Conservation (phyloP, 305 asterid species). For the Solanum hybrid region DNA sequence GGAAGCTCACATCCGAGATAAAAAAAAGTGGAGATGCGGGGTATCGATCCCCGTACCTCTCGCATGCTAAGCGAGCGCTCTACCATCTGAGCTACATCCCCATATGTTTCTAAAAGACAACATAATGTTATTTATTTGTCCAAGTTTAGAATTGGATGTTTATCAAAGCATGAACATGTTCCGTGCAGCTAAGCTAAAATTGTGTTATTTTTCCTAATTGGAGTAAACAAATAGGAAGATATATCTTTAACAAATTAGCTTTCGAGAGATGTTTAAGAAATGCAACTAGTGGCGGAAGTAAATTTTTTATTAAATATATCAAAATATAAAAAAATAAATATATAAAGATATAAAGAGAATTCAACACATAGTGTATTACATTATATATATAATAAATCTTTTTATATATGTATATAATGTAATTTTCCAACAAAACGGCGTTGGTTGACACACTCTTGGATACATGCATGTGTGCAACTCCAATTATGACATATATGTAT, state of each 20-base stretch:
- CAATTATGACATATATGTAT: no score
- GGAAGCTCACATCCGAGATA: no score
- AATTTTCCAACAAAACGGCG: no score
- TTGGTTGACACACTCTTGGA: no score
- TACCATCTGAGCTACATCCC: constrained; percentile 98
- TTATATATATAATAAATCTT: no score
- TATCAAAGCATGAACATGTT: not conserved
- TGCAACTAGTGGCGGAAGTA: not conserved
- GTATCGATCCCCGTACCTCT: constrained; percentile 99
- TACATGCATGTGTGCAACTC: no score
- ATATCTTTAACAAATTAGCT: not conserved
- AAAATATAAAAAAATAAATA: not conserved
- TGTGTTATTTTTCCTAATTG: not conserved
- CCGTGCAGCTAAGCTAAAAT: not conserved
- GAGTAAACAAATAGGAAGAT: not conserved
- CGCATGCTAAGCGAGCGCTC: constrained; percentile 99
- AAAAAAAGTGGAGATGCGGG: constrained; percentile 55
- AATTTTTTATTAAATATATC: no score
- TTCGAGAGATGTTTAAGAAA: not conserved
- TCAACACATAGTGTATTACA: not conserved
- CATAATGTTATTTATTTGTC: no score
- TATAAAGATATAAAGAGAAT: not conserved
- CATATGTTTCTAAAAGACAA: not conserved
- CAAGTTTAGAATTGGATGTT: no score
- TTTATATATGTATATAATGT: no score